Evolutionary conservation across 2,329 filamentous ascomycete genomes (phyloP), one percentile per base, ranked within the genome.

Genomic region (Trichoderma atroviride): DNA sequence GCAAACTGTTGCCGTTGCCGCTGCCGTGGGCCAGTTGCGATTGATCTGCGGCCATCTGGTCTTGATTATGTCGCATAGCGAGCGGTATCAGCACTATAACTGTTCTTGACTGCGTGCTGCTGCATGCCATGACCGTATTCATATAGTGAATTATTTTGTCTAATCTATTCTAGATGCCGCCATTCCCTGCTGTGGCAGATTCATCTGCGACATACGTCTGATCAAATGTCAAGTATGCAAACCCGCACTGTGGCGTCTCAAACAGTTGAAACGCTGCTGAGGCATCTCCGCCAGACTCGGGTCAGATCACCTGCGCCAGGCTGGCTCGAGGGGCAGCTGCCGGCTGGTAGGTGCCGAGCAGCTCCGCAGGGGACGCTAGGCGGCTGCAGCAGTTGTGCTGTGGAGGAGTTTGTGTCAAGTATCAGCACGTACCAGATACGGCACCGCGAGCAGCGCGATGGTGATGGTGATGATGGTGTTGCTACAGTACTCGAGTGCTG

Each of bases 281-380:
- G 22, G 27, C 14, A 31, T 55, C 52, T 9, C 22, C 52, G 52
- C 52, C 52, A 55, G 47, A 55, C 52, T 9, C 52, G 52, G 52
- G 52, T 55, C 52, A 16, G 52, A 55, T 55, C 52, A 55, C 29
- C 55, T 57, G 55, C 27, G 29, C 55, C 19, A 33, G 40, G 35
- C 57, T 43, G 40, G 40, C 24, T 59, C 64, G 59, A 59, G 64
- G 64, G 64, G 55, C 31, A 16, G 53, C 14, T 52, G 35, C 64
- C 64, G 64, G 64, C 55, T 67, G 64, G 37, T 19, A 67, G 64
- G 64, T 67, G 64, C 64, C 64, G 64, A 59, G 55, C 53, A 37
- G 64, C 64, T 67, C 64, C 64, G 64, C 64, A 59, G 40, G 59
- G 64, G 64, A 31, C 19, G 64, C 64, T 57, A 67, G 19, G 40